Evolutionary conservation across 225 moss, liverwort and hornwort species (phyloP), one percentile per base, ranked within the genome.

Genomic region (Straminergon stramineum): DNA sequence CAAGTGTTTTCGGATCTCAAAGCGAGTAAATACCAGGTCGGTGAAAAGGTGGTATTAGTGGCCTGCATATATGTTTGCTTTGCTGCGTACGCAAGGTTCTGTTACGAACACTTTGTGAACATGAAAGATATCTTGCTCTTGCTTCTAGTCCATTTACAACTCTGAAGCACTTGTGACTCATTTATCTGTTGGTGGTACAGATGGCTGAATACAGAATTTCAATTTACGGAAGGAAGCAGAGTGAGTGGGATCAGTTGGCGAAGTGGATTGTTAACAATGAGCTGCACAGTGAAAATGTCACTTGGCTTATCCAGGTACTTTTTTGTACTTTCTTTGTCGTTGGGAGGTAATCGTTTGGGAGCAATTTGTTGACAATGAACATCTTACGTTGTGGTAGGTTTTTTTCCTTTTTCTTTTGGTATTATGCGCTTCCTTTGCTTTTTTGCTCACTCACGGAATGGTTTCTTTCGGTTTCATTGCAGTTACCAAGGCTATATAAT

Each of bases 161-260:
- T 88, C n/a, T 56, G 45, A 88, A 83, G 37, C 41, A n/a, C 51
- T 74, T 68, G 28, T 68, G 31, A 75, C 69, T 83, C 39, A 76
- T 71, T 88, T n/a, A 45, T 88, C 23, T 87, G 74, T 75, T 86
- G 83, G 89, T 80, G 78, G 39, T 79, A 52, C 90, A 98, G 96
- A 98, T 98, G 98, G 98, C 98, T 70, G 98, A 98, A 91, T 98
- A 98, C 92, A 96, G 98, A 91, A 98, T 98, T 85, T 98, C 98
- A 77, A 96, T 98, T 22, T 98, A 98, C 84, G 98, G 98, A 82
- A 96, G 98, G 87, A 96, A 98, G 93, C 93, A 97, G 92, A 98
- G 95, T 91, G 98, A 98, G 88, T 98, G 98, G 98, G 98, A 98
- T 93, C 97, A 96, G 89, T 89, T 98, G 94, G 98, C 98, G 84